Base-by-base conservation (phyloP, 1,139 yeast genomes). In the Komagataea norvegica region DNA sequence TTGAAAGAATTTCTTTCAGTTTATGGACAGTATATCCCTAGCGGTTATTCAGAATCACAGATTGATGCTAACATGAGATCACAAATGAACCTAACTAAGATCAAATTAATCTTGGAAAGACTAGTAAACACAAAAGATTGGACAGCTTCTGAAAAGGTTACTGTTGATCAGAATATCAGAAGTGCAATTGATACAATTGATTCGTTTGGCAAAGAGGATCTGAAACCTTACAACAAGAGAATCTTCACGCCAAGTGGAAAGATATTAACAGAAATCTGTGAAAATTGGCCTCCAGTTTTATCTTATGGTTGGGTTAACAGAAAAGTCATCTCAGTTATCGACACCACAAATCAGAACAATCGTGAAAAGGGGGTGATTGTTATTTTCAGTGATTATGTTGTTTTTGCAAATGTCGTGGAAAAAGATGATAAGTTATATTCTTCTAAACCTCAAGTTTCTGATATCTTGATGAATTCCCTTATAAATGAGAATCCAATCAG, bases 201-300 rank as follows among this genome's bases (percentile, higher is more conserved):
- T 52, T 85, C 96, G 0, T 88, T 88, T 64, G 95, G 94, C 1
- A 74, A 68, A 26, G 70, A 70, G 29, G 68, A 67, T 19, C 45
- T 62, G 40, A 63, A 59, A 35, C 70, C 77, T 13, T 74, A 72
- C 44, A 72, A 67, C 47, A 71, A 77, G 30, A 69, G 96, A 44
- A 77, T 87, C 0, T 86, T 88, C 55, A 88, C 96, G 0, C 95
- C 96, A 1, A 81, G 95, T 0, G 97, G 96, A 0, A 87, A 86
- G 56, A 72, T 89, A 3, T 63, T 89, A 31, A 81, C 94, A 0
- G 96, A 87, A 52, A 59, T 88, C 19, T 94, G 96, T 6, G 68
- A 75, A 8, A 77, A 77, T 17, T 89, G 96, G 96, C 97, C 97
- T 0, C 64, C 76, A 0, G 89, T 83, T 50, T 67, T 89, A 20